These are phyloP conservation scores for Golubevia pallescens DNA, from an alignment of 1,284 basidiomycete genomes.

Conservation along the genomic window DNA sequence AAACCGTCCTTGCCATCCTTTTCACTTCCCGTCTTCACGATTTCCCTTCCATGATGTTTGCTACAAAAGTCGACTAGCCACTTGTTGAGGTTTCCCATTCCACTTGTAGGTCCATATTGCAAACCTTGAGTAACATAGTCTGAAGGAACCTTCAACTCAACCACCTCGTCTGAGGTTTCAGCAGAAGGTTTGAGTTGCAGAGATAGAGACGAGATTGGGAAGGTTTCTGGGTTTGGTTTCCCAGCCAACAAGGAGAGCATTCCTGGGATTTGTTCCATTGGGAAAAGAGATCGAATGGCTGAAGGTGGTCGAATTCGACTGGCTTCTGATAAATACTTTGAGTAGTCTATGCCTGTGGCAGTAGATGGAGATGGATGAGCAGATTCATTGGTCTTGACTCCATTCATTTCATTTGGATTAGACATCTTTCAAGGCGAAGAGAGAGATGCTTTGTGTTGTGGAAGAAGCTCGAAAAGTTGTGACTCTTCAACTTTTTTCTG, in stretches of 20 bases:
- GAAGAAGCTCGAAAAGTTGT: too few relatives aligned
- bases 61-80: conserved; percentile 36
- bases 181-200: conserved; percentile 41
- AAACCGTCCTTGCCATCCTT: conserved; percentile 28
- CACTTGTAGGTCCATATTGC: conserved; percentile 50
- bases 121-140: conserved; percentile 36
- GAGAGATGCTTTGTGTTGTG: too few relatives aligned
- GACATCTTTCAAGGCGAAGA: too few relatives aligned
- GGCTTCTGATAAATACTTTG: not conserved
- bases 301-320: conserved; percentile 23
- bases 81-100: conserved; percentile 30
- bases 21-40: conserved; percentile 24
- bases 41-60: conserved; percentile 34
- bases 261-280: conserved; percentile 43
- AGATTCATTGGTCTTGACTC: too few relatives aligned
- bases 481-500: too few relatives aligned
- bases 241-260: conserved; percentile 62
- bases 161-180: conserved; percentile 17
- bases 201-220: conserved; percentile 43
- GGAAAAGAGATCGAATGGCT: conserved; percentile 54
- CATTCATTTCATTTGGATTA: too few relatives aligned
- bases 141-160: conserved; percentile 33
- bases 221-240: conserved; percentile 58
- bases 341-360: too few relatives aligned
- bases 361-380: too few relatives aligned